Conservation (phyloP, 2,329 filamentous ascomycete genomes). For the Dothiorella sarmentorum region DNA sequence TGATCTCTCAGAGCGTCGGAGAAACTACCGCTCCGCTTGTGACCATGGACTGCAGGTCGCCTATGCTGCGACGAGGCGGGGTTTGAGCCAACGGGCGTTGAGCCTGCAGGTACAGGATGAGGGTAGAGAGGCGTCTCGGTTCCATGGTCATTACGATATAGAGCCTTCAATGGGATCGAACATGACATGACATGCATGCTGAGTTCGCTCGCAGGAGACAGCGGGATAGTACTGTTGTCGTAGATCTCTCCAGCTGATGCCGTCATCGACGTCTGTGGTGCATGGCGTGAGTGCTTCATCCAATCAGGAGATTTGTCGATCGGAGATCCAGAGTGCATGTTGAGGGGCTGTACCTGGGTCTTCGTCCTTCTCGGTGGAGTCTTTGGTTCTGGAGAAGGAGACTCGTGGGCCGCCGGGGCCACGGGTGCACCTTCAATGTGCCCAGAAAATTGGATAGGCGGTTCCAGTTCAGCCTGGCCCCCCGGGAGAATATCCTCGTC, state of each 20-base stretch:
- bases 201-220: constrained; percentile 46
- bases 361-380: constrained; percentile 5
- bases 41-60: constrained; percentile 42
- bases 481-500: constrained; percentile 72
- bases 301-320: background rate
- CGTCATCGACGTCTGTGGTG: constrained; percentile 36
- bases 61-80: constrained; percentile 25
- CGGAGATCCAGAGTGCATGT: background rate
- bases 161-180: constrained; percentile 49
- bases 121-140: constrained; percentile 40
- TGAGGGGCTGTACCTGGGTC: background rate
- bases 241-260: constrained; percentile 30
- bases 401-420: background rate
- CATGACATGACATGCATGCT: constrained; percentile 60
- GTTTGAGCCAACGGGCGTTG: background rate
- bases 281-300: constrained; percentile 31
- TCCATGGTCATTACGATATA: constrained; percentile 33
- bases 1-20: constrained; percentile 77
- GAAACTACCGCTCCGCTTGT: constrained; percentile 84
- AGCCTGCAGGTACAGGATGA: constrained; percentile 30
- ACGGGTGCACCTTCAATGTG: background rate
- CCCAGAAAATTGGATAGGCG: background rate
- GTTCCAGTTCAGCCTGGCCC: constrained; percentile 54
- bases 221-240: constrained; percentile 33
- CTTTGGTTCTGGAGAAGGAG: background rate